A percentile compares a stretch with the other conserved stretches of the same genome.
Evolutionary conservation across 768 basidiomycete species (phyloP).

Genomic region (Auriscalpium orientale): DNA sequence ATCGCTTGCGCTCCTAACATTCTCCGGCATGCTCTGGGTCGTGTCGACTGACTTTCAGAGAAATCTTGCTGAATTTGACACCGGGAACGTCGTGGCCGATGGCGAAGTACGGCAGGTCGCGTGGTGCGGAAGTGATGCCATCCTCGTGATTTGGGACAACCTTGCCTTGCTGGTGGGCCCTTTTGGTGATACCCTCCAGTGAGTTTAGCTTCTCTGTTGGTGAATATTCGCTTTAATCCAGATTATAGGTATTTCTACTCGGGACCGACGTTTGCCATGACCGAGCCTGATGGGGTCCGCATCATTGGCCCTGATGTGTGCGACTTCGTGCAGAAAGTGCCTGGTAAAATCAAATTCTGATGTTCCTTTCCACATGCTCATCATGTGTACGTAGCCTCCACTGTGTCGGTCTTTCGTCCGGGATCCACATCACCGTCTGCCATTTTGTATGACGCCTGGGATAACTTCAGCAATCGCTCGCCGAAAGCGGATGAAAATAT

Average conservation of each 20-base stretch:
- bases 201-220: slow-evolving; percentile 23
- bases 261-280: slow-evolving; percentile 68
- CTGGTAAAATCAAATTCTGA: slow-evolving; percentile 38
- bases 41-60: slow-evolving; percentile 93
- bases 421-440: slow-evolving; percentile 90
- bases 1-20: slow-evolving; percentile 77
- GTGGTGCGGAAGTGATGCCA: slow-evolving; percentile 97
- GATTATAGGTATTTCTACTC: slow-evolving; percentile 65
- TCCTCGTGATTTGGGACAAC: slow-evolving; percentile 77
- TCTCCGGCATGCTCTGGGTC: slow-evolving; percentile 72
- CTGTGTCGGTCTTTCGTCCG: slow-evolving; percentile 80
- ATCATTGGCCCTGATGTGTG: slow-evolving; percentile 71
- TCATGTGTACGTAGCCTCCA: slow-evolving; percentile 45
- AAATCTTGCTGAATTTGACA: slow-evolving; percentile 82
- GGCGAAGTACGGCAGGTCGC: slow-evolving; percentile 65
- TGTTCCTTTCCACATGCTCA: slow-evolving; percentile 1
- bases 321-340: slow-evolving; percentile 92
- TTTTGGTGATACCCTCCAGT: slow-evolving; percentile 81
- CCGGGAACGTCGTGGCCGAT: slow-evolving; percentile 43
- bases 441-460: slow-evolving; percentile 88
- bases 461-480: slow-evolving; percentile 74
- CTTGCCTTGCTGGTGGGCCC: slow-evolving; percentile 86
- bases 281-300: slow-evolving; percentile 88
- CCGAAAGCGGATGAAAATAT: slow-evolving; percentile 94
- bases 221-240: slow-evolving; percentile 1